Base-by-base conservation (phyloP, 176 grass and related monocot genomes). In the Poa annua region DNA sequence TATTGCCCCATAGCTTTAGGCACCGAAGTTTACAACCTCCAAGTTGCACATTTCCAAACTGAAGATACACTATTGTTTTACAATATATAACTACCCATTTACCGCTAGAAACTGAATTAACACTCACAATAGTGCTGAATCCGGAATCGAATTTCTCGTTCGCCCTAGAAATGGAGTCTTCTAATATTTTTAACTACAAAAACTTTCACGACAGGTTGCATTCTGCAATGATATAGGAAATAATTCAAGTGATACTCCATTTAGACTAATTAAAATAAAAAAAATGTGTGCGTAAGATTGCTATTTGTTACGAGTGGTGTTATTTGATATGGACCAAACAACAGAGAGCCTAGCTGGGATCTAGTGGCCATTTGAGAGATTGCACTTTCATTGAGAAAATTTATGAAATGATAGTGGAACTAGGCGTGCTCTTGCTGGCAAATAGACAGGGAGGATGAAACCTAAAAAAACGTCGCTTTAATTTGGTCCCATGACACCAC, bases 391-490 rank as follows among this genome's bases (percentile, higher is more conserved):
- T 16, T 74, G 4, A 29, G 17, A 6, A 39, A 47, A 42, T 15
- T 21, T 20, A 32, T 61, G 4, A 70, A 67, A 68, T 57, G 15
- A 29, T 22, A 69, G 21, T 21, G 59, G 47, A n/a, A 61, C 51
- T 76, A 77, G 74, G 5, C 44, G 25, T 47, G 35, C 17, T n/a
- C 71, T 11, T 44, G 48, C 59, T 56, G 57, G 78, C 51, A 81
- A 45, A 42, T 63, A 65, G 88, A 64, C 44, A 85, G 71, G 45
- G 63, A 45, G 6, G 24, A 60, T 78, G 83, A 29, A 82, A 78
- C 83, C 83, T 82, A 89, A 86, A 66, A 66, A 80, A 84, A 78
- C 24, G 35, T 86, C 64, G 78, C 78, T 86, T 85, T 55, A 56
- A 61, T 81, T 82, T 26, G 88, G 83, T 72, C 72, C 88, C 71